phyloP scores from a whole-genome alignment of 495 filamentous ascomycete species.

The Aspergillus olivimuriae region DNA sequence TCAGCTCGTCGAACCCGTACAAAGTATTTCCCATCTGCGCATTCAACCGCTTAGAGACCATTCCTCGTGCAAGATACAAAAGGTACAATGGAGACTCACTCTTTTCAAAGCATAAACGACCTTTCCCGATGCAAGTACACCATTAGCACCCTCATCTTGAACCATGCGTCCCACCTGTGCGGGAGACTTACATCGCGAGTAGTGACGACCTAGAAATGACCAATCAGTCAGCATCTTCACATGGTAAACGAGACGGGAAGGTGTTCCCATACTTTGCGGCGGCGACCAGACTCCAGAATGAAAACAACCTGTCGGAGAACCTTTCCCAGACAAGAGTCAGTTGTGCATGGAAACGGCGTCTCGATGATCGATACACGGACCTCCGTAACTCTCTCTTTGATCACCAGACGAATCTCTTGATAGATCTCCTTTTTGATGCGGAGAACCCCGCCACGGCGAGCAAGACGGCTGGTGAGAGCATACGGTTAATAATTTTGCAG shows the following conservation, averaged over 20 bases:
- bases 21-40: slow-evolving; percentile 14
- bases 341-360: too few relatives aligned
- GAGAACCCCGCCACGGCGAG: slow-evolving; percentile 72
- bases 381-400: slow-evolving; percentile 48
- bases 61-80: too few relatives aligned
- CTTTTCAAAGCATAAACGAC: slow-evolving; percentile 54
- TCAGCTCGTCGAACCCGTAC: slow-evolving; percentile 9
- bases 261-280: slow-evolving; percentile 19
- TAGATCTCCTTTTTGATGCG: slow-evolving; percentile 67
- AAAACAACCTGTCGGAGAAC: slow-evolving; percentile 15
- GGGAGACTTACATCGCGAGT: slow-evolving; percentile 52
- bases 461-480: slow-evolving; percentile 55
- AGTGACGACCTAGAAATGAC: slow-evolving; percentile 44
- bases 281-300: slow-evolving; percentile 9
- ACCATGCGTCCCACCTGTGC: not conserved
- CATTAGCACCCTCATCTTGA: too few relatives aligned
- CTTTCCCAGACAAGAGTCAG: too few relatives aligned
- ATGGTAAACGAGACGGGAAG: too few relatives aligned
- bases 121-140: too few relatives aligned
- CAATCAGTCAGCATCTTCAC: too few relatives aligned
- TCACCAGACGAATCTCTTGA: slow-evolving; percentile 50
- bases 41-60: too few relatives aligned
- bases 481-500: not conserved
- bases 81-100: slow-evolving; percentile 28
- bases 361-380: not conserved